These are phyloP conservation scores for Groenewaldozyma salmanticensis DNA, from an alignment of 805 yeast genomes.

Conservation along the genomic window DNA sequence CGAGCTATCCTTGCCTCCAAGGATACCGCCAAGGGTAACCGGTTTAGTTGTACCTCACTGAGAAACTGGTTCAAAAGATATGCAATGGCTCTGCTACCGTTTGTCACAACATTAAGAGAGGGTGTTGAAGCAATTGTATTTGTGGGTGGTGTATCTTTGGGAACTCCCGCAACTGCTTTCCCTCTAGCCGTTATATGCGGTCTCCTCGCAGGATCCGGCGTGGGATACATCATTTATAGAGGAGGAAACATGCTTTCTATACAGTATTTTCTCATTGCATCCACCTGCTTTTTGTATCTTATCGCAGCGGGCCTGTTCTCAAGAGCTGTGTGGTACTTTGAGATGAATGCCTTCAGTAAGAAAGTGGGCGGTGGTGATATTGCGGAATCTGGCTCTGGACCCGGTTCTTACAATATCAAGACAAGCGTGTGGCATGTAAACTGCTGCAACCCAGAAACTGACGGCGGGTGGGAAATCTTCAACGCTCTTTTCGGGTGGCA, in stretches of 20 bases:
- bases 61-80: conserved; percentile 52
- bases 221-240: conserved; percentile 65
- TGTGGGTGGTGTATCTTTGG: conserved; percentile 89
- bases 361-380: conserved; percentile 84
- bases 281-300: conserved; percentile 82
- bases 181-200: conserved; percentile 93
- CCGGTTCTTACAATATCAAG: conserved; percentile 82
- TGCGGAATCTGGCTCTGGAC: conserved; percentile 84
- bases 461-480: conserved; percentile 95
- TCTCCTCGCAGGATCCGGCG: conserved; percentile 61
- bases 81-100: conserved; percentile 82
- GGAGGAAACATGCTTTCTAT: conserved; percentile 78
- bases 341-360: conserved; percentile 51
- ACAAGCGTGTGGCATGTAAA: conserved; percentile 90
- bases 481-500: conserved; percentile 96
- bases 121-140: conserved; percentile 95
- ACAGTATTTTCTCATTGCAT: conserved; percentile 75
- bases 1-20: conserved; percentile 61
- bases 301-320: conserved; percentile 91
- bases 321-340: conserved; percentile 86
- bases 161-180: conserved; percentile 58
- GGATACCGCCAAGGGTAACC: conserved; percentile 28
- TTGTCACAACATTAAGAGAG: conserved; percentile 87
- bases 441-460: conserved; percentile 90
- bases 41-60: conserved; percentile 28